Base-by-base conservation (phyloP, 331 rosid genomes). In the Pyrus hybrid region DNA sequence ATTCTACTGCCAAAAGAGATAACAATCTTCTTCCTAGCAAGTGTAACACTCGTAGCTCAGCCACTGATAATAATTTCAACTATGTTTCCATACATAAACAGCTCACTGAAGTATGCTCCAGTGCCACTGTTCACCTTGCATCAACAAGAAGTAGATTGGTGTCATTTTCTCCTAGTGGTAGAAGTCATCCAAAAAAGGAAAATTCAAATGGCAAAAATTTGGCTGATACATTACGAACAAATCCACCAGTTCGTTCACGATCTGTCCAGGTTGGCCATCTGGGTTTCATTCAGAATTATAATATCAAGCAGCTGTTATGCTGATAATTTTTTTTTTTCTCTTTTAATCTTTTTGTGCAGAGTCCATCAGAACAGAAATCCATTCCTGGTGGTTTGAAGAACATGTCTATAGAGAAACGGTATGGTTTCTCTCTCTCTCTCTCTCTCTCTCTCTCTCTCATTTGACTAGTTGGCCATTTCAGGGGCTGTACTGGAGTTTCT, bases 191-290 rank as follows among this genome's bases (percentile, higher is more conserved):
- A 23, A 14, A 25, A 41, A 79, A 47, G 35, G 65, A 26, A 66
- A 57, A 10, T 67, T 35, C 65, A 3, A 61, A 69, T 64, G 29
- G 35, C 8, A 70, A 67, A 79, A 75, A 67, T 45, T 60, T 51
- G 47, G n/a, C 9, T 7, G 70, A 61, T 33, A 71, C 37, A 16
- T 25, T 67, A 4, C 78, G 4, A 10, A 83, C 68, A 29, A 79
- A 62, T 70, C 60, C 17, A 26, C 72, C 76, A 7, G 60, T 56
- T 28, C 57, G 13, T 26, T 33, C 23, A 71, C 76, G 33, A 71
- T 43, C 73, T 41, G 7, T 70, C 29, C 80, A 79, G 86, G 86
- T 83, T 37, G 28, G 56, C 32, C 13, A 16, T 49, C 45, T 53
- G 2, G 33, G 0, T 11, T 41, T 16, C 43, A 22, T 18, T 25